These are phyloP conservation scores for Blastocystis sp. DNA, from an alignment of 352 stramenopile species.

Conservation along the genomic window DNA sequence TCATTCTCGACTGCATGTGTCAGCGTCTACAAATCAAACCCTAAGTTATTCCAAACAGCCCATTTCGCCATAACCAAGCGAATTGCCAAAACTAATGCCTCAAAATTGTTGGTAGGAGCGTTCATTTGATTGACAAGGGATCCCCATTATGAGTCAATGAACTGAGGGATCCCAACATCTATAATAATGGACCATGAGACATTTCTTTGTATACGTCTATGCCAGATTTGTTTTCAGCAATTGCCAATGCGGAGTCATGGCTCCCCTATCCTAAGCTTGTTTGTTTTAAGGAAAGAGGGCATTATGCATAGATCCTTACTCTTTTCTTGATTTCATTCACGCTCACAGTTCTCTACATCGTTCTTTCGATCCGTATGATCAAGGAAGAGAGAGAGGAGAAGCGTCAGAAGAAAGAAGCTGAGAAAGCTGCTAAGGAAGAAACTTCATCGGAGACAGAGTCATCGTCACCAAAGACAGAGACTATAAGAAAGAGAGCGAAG, in stretches of 20 bases:
- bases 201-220: constrained; percentile 47
- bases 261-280: constrained; percentile 49
- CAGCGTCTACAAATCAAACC: constrained; percentile 34
- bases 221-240: constrained; percentile 2
- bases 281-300: neutral
- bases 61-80: constrained; percentile 43
- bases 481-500: constrained; percentile 41
- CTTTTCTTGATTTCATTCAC: constrained; percentile 48
- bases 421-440: neutral
- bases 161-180: neutral
- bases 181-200: neutral
- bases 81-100: constrained; percentile 35
- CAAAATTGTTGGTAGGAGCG: neutral
- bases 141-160: neutral
- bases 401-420: neutral
- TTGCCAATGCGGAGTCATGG: constrained; percentile 11
- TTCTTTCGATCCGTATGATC: constrained; percentile 43
- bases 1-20: constrained; percentile 33
- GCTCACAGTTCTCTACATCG: constrained; percentile 45
- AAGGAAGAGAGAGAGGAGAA: constrained; percentile 46
- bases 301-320: constrained; percentile 22
- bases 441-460: neutral
- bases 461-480: neutral
- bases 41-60: constrained; percentile 3
- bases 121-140: neutral